These are phyloP conservation scores for Earliella scabrosa DNA, from an alignment of 1,284 basidiomycete genomes.

Conservation along the genomic window DNA sequence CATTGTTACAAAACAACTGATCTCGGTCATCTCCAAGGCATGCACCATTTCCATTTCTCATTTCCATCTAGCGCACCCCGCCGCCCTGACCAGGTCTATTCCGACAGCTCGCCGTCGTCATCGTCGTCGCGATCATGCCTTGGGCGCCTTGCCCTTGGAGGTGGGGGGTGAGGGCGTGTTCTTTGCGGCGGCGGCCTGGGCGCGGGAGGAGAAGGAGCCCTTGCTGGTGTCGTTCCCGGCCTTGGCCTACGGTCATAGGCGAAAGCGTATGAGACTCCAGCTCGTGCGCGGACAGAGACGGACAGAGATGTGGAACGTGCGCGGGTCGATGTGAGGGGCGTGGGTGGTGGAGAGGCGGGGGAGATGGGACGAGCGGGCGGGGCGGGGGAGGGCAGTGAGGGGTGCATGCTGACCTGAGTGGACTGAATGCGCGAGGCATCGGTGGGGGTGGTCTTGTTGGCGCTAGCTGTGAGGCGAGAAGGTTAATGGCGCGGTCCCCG, in stretches of 20 bases:
- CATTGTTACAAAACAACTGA: no score
- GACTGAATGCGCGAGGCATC: constrained; percentile 39
- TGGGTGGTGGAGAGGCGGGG: background rate
- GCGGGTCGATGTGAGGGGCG: background rate
- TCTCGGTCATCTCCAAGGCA: no score
- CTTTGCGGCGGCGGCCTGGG: constrained; percentile 31
- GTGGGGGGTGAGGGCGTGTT: constrained; percentile 28
- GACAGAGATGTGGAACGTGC: background rate
- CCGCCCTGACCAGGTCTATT: background rate
- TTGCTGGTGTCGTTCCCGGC: constrained; percentile 36
- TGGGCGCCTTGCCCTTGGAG: constrained; percentile 27
- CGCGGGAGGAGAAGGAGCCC: constrained; percentile 35
- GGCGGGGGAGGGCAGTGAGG: background rate
- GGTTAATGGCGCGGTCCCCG: background rate
- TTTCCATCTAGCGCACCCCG: background rate
- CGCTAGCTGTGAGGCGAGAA: constrained; percentile 6
- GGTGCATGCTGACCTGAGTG: constrained; percentile 30
- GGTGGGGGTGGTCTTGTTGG: constrained; percentile 25
- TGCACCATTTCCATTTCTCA: no score
- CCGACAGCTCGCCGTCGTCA: background rate
- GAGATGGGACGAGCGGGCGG: background rate
- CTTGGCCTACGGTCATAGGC: constrained; percentile 30
- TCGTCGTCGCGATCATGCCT: constrained; percentile 18
- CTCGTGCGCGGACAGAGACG: constrained; percentile 1
- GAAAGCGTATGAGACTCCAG: background rate